These are phyloP conservation scores for Citrus hindsii DNA, from an alignment of 345 rosid species.

Conservation along the genomic window DNA sequence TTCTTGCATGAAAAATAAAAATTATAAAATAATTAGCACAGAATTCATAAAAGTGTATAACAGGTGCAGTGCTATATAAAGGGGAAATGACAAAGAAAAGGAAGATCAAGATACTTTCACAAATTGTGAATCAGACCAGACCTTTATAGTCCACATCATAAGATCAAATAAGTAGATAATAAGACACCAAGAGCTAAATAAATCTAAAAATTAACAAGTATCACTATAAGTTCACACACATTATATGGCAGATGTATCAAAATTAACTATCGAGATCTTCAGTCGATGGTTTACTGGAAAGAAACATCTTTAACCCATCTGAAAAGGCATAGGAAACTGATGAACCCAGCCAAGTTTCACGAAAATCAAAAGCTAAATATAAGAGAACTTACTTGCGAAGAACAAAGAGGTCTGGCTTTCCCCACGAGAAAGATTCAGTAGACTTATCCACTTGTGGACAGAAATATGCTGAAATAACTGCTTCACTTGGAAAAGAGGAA, in stretches of 20 bases:
- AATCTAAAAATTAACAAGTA: not conserved
- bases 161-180: not conserved
- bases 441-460: slow-evolving; percentile 93
- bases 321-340: not conserved
- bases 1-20: not conserved
- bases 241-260: not conserved
- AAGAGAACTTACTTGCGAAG: slow-evolving; percentile 61
- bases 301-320: not conserved
- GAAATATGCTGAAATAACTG: slow-evolving; percentile 71
- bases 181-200: not conserved
- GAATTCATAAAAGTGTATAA: not conserved
- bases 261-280: not conserved
- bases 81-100: not conserved
- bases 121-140: not conserved
- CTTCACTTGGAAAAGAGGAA: slow-evolving; percentile 83
- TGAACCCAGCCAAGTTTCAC: not conserved
- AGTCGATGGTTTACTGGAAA: not conserved
- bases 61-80: not conserved
- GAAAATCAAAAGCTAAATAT: not conserved
- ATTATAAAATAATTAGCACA: not conserved
- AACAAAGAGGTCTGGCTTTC: slow-evolving; percentile 79
- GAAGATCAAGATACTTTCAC: not conserved
- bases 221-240: not conserved
- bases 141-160: not conserved
- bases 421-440: slow-evolving; percentile 88